These are phyloP conservation scores for Melampsora americana DNA, from an alignment of 1,284 basidiomycete species.

Conservation along the genomic window DNA sequence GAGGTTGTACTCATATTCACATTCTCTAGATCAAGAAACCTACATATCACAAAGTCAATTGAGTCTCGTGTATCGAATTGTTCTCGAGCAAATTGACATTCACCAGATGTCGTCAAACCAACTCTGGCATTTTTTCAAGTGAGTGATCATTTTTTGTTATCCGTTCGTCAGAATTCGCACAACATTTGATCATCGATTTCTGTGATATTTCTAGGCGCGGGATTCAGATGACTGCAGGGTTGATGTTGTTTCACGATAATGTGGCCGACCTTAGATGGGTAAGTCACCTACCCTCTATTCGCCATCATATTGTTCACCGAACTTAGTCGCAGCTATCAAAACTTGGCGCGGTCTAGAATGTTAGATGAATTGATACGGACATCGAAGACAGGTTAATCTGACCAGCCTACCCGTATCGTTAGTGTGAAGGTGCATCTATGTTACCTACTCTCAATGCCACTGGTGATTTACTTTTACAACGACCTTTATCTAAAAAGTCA, in stretches of 20 bases:
- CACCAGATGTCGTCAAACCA: background rate
- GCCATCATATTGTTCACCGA: background rate
- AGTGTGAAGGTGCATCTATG: slow-evolving; percentile 43
- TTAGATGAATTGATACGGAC: background rate
- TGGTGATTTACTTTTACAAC: slow-evolving; percentile 40
- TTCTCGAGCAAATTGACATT: no score
- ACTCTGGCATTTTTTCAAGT: slow-evolving; percentile 3
- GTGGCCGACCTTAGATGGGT: slow-evolving; percentile 42
- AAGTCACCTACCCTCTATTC: background rate
- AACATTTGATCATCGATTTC: background rate
- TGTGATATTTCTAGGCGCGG: slow-evolving; percentile 13
- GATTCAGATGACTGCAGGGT: slow-evolving; percentile 21
- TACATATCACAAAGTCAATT: no score
- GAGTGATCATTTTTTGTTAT: background rate
- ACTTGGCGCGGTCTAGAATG: slow-evolving; percentile 1
- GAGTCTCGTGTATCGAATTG: no score
- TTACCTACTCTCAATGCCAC: slow-evolving; percentile 37
- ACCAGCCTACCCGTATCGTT: slow-evolving; percentile 2
- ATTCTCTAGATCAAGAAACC: no score
- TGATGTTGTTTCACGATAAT: slow-evolving; percentile 40
- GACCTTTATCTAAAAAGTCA: slow-evolving; percentile 12
- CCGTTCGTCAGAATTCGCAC: background rate
- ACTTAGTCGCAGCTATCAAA: background rate
- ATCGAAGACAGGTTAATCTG: background rate
- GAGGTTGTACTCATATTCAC: no score